Conservation (phyloP, 2,329 filamentous ascomycete species). For the Fusarium neocosmosporiellum region DNA sequence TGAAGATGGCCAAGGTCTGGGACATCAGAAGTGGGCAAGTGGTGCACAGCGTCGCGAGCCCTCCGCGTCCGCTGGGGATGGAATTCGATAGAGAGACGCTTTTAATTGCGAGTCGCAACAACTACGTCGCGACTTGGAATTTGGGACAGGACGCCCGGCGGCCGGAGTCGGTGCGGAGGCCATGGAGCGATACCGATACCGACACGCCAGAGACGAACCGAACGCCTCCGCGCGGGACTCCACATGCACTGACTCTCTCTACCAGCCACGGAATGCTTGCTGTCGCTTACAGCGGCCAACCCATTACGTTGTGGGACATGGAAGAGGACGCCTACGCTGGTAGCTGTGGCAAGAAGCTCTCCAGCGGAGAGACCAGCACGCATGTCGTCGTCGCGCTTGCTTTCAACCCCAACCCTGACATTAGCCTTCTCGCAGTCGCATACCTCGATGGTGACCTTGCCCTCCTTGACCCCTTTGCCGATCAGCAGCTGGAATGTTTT, state of each 20-base stretch:
- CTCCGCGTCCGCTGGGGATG: conserved; percentile 38
- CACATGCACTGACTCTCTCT: conserved; percentile 44
- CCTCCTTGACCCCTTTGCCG: conserved; percentile 45
- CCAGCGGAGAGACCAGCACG: conserved; percentile 45
- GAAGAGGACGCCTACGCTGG: conserved; percentile 45
- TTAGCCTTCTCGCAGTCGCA: conserved; percentile 44
- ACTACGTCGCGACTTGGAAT: conserved; percentile 45
- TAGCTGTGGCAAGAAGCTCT: conserved; percentile 48
- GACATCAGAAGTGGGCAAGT: conserved; percentile 41
- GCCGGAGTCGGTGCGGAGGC: conserved; percentile 15
- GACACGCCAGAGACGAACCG: conserved; percentile 17
- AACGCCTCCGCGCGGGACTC: conserved; percentile 24
- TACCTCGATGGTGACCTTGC: conserved; percentile 49
- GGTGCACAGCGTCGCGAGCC: conserved; percentile 40
- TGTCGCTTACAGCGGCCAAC: conserved; percentile 45
- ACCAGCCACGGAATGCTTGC: conserved; percentile 47
- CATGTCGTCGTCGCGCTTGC: conserved; percentile 46
- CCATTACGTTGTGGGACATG: conserved; percentile 52
- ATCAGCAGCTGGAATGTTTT: conserved; percentile 39
- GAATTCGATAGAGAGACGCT: conserved; percentile 43
- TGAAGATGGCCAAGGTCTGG: conserved; percentile 47
- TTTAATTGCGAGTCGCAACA: conserved; percentile 41
- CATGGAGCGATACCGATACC: conserved; percentile 40
- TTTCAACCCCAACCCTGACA: conserved; percentile 50
- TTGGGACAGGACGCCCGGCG: conserved; percentile 29